Base-by-base conservation (phyloP, 306 rosid genomes). In the Urtica urens region DNA sequence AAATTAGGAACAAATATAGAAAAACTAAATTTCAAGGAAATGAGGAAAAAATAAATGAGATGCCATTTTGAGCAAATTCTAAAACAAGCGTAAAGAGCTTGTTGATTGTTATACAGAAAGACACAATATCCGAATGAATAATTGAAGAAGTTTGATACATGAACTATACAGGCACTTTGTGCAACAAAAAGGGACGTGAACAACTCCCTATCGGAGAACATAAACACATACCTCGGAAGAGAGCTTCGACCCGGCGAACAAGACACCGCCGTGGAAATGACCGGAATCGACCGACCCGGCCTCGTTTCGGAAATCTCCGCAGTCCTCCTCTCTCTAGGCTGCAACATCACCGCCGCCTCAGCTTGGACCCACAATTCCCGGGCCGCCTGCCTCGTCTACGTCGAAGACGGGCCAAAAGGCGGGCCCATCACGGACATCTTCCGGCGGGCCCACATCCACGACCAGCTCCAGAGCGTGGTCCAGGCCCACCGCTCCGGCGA, bases 311-410 rank as follows among this genome's bases (percentile, higher is more conserved):
- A 82, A 53, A 68, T 92, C 41, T 72, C 74, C 0, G 87, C 94
- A 0, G 94, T 75, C 10, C 67, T 92, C 0, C 62, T 78, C 1
- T 79, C 77, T 38, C 60, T 75, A 42, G 79, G 81, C 27, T 85
- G 86, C 65, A 71, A 52, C 38, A 49, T 82, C 14, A 82, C 80
- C 15, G 70, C 85, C 0, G 72, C 70, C 1, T 53, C 54, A n/a
- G 84, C 86, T 1, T 92, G 99, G 99, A 92, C 96, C 53, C 87
- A 85, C 70, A 77, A 72, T 10, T 43, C 62, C 38, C 63, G 70
- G 3, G 79, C 41, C 3, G 99, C 94, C 16, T 66, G 73, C 60
- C 75, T 92, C 23, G 35, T 79, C 49, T 66, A 73, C 41, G 52
- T 92, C 2, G 83, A 85, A 53, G 90, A 90, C 4, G 87, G 74